Evolutionary conservation across 169 alveolate genomes (phyloP).

Genomic region (Plasmodium gonderi): DNA sequence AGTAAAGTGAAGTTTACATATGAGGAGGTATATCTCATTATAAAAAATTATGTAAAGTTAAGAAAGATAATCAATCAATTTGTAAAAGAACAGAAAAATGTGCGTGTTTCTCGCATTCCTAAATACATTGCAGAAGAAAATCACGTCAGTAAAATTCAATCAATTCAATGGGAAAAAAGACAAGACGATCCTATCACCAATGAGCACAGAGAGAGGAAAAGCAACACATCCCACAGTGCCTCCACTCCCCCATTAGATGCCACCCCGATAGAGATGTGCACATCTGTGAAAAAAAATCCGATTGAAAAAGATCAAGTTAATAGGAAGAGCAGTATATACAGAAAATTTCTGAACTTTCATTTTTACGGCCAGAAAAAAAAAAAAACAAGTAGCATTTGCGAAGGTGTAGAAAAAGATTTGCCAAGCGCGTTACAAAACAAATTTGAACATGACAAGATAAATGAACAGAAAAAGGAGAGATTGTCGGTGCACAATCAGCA

Average conservation of each 20-base stretch:
- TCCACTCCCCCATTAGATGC: no score
- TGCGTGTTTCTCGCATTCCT: background rate
- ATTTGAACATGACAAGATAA: background rate
- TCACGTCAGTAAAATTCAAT: background rate
- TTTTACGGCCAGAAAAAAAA: slow-evolving; percentile 22
- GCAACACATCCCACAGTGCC: no score
- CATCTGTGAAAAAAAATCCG: background rate
- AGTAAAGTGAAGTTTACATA: slow-evolving; percentile 65
- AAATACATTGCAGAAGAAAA: background rate
- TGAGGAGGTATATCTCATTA: slow-evolving; percentile 51
- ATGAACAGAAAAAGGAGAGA: no score
- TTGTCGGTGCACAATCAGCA: no score
- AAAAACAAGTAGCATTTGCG: background rate
- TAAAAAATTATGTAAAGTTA: slow-evolving; percentile 9
- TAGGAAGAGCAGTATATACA: slow-evolving; percentile 29
- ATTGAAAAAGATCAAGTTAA: background rate
- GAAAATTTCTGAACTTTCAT: slow-evolving; percentile 12
- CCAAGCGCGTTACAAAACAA: no score
- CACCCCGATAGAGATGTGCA: background rate
- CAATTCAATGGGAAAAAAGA: background rate
- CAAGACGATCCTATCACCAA: no score
- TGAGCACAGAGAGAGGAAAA: background rate
- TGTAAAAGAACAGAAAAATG: background rate
- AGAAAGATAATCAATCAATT: slow-evolving; percentile 29
- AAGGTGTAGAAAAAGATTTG: background rate